Evolutionary conservation across 306 rosid genomes (phyloP).

Genomic region (Hylodesmum podocarpum): DNA sequence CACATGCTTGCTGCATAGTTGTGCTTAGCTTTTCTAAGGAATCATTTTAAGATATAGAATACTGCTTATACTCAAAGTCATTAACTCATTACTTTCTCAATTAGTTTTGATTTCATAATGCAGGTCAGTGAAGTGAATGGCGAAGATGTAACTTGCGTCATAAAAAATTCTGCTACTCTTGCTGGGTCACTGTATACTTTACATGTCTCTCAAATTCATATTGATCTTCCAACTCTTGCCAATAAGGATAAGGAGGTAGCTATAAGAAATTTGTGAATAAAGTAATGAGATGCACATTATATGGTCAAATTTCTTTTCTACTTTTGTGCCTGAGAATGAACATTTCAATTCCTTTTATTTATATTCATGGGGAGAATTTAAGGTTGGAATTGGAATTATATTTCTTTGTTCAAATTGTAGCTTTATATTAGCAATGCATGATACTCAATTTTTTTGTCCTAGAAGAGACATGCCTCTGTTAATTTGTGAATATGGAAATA

Average conservation of each 20-base stretch:
- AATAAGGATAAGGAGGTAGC: slow-evolving; percentile 71
- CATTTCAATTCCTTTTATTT: background rate
- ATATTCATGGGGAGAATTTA: background rate
- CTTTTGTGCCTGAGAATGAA: background rate
- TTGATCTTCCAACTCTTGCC: slow-evolving; percentile 76
- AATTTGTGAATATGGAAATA: background rate
- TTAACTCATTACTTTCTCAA: background rate
- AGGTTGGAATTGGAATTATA: background rate
- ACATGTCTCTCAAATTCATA: slow-evolving; percentile 77
- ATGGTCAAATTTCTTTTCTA: background rate
- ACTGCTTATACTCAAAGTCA: background rate
- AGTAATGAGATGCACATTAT: background rate
- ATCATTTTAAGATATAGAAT: background rate
- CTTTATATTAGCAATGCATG: background rate
- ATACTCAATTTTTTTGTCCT: background rate
- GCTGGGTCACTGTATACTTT: slow-evolving; percentile 80
- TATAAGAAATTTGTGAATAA: background rate
- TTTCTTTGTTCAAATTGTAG: background rate
- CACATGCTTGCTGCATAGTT: background rate
- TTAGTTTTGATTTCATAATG: slow-evolving; percentile 18
- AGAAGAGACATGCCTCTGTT: background rate
- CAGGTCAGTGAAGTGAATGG: slow-evolving; percentile 76
- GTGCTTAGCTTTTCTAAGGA: background rate
- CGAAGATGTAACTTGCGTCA: slow-evolving; percentile 69
- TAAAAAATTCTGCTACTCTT: slow-evolving; percentile 84